Evolutionary conservation across 768 basidiomycete genomes (phyloP).

Genomic region (Fomitopsis pulvina): DNA sequence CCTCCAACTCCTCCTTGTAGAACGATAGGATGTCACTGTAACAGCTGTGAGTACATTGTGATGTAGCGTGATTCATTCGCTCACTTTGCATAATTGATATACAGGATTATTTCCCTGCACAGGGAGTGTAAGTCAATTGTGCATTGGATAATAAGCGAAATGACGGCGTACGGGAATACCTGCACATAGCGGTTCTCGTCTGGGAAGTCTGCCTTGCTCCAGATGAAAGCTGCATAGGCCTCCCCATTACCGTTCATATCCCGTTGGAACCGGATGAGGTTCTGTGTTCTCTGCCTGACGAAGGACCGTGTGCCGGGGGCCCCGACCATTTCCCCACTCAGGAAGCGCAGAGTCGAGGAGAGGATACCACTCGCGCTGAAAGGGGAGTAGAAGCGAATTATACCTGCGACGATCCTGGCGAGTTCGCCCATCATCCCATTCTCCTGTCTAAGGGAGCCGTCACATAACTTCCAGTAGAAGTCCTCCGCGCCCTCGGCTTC

Average conservation of each 20-base stretch:
- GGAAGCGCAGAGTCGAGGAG: not conserved
- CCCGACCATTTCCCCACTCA: not conserved
- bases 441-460: not conserved
- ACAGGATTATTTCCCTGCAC: constrained; percentile 6
- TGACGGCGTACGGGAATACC: not conserved
- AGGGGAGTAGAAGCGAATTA: not conserved
- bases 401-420: not conserved
- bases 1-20: constrained; percentile 14
- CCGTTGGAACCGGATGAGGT: not conserved
- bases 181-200: constrained; percentile 1
- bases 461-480: not conserved
- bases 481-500: not conserved
- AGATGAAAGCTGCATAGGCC: constrained; percentile 4
- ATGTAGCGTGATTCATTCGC: constrained; percentile 6
- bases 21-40: constrained; percentile 10
- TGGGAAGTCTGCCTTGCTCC: constrained; percentile 1
- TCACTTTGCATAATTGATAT: constrained; percentile 29
- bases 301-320: not conserved
- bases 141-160: not conserved
- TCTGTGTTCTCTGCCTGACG: not conserved
- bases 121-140: not conserved
- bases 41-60: not conserved
- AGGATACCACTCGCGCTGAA: not conserved
- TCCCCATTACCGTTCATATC: not conserved
- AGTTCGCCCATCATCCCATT: not conserved